Percentiles rank a stretch among this genome's conserved stretches.
Conservation (phyloP, 2,329 filamentous ascomycete species). For the Nemania diffusa region DNA sequence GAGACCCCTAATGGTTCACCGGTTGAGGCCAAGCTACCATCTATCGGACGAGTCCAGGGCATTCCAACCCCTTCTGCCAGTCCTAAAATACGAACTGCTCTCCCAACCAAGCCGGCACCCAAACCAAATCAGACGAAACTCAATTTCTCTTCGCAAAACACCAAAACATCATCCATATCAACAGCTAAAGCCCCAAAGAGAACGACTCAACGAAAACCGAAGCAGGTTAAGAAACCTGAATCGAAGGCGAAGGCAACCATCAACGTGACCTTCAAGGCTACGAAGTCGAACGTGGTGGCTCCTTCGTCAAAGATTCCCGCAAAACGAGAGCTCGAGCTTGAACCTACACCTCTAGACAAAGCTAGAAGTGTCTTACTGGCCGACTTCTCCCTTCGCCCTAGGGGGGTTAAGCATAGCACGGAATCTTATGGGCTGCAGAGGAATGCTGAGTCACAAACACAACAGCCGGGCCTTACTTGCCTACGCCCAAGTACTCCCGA, state of each 20-base stretch:
- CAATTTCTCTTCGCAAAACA: conserved; percentile 51
- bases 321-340: conserved; percentile 43
- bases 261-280: conserved; percentile 47
- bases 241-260: conserved; percentile 52
- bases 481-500: conserved; percentile 44
- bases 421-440: conserved; percentile 31
- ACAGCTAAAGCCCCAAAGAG: conserved; percentile 51
- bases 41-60: conserved; percentile 57
- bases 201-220: conserved; percentile 50
- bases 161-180: conserved; percentile 41
- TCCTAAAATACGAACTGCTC: conserved; percentile 58
- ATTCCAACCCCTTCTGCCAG: conserved; percentile 70
- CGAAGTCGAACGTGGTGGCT: conserved; percentile 36
- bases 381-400: conserved; percentile 47
- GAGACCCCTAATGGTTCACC: conserved; percentile 43
- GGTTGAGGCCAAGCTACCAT: conserved; percentile 52
- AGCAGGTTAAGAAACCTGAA: conserved; percentile 56
- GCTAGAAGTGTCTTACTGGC: conserved; percentile 37
- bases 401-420: conserved; percentile 33
- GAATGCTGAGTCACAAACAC: conserved; percentile 28
- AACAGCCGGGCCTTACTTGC: conserved; percentile 18
- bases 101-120: conserved; percentile 53
- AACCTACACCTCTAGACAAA: conserved; percentile 28
- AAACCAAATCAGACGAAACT: conserved; percentile 65
- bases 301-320: conserved; percentile 41